Conservation (phyloP, 2,329 filamentous ascomycete genomes). For the Calonectria pseudoturangicola region DNA sequence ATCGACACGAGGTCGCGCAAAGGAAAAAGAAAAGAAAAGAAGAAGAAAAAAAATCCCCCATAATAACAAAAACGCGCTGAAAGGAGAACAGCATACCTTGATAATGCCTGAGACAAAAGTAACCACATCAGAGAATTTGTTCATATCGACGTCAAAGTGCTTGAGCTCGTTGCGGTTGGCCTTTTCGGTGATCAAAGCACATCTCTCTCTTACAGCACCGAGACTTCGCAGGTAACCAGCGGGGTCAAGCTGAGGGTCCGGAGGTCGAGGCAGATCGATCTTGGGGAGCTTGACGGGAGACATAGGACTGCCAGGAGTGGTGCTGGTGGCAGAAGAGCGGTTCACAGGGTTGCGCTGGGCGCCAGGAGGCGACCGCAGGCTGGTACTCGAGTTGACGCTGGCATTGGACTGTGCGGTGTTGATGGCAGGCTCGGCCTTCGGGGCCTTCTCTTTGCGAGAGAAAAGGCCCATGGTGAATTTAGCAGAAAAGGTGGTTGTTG, state of each 20-base stretch:
- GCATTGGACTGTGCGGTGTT: slow-evolving; percentile 68
- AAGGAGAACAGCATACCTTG: slow-evolving; percentile 77
- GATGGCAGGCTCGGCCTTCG: slow-evolving; percentile 65
- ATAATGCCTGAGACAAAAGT: slow-evolving; percentile 94
- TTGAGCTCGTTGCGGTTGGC: slow-evolving; percentile 84
- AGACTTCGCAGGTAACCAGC: slow-evolving; percentile 94
- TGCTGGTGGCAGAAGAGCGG: slow-evolving; percentile 71
- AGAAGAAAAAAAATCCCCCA: background rate
- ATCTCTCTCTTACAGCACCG: slow-evolving; percentile 88
- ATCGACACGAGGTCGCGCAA: slow-evolving; percentile 18
- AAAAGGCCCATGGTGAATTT: slow-evolving; percentile 71
- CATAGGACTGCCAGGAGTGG: slow-evolving; percentile 69
- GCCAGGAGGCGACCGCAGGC: slow-evolving; percentile 55
- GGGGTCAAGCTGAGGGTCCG: slow-evolving; percentile 91
- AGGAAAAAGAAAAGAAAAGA: background rate
- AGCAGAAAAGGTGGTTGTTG: slow-evolving; percentile 37
- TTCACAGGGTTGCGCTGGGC: slow-evolving; percentile 62
- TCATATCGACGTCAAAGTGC: slow-evolving; percentile 92
- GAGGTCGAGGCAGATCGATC: slow-evolving; percentile 87
- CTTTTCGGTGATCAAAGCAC: slow-evolving; percentile 83
- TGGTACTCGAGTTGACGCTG: slow-evolving; percentile 71
- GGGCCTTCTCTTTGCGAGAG: slow-evolving; percentile 72
- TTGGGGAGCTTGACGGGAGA: slow-evolving; percentile 78
- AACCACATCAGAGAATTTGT: slow-evolving; percentile 88
- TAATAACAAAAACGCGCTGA: background rate